Conservation (phyloP, 768 basidiomycete species). For the Tricholoma furcatifolium region DNA sequence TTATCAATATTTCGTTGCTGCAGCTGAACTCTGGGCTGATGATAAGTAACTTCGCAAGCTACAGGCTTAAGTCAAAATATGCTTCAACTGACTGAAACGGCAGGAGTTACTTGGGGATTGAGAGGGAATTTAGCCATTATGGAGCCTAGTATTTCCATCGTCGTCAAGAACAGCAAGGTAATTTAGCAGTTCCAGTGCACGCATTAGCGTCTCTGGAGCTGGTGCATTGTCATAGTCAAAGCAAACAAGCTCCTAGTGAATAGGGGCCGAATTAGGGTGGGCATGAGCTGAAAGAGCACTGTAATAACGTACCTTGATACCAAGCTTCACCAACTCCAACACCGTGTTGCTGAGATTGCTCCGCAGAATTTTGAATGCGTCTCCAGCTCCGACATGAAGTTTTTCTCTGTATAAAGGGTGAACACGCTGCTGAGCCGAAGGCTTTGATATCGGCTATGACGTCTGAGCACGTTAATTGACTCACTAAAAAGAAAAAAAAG, state of each 20-base stretch:
- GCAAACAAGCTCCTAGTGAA: constrained; percentile 70
- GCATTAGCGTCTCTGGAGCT: constrained; percentile 95
- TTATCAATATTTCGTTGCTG: constrained; percentile 93
- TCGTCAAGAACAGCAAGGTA: constrained; percentile 92
- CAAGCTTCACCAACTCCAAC: constrained; percentile 90
- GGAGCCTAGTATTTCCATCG: constrained; percentile 81
- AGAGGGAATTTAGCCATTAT: constrained; percentile 99
- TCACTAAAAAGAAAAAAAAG: too few relatives aligned
- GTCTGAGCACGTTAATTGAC: too few relatives aligned
- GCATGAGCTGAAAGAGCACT: constrained; percentile 1
- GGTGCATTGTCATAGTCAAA: constrained; percentile 94
- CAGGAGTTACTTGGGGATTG: constrained; percentile 82
- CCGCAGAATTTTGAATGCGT: constrained; percentile 92
- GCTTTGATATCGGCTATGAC: constrained; percentile 98
- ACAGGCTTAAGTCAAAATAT: background rate
- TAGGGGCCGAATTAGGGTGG: background rate
- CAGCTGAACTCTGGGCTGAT: constrained; percentile 94
- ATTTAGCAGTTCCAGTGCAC: constrained; percentile 91
- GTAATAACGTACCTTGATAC: constrained; percentile 66
- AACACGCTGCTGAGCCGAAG: constrained; percentile 96
- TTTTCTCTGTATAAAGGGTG: constrained; percentile 93
- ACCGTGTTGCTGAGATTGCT: constrained; percentile 94
- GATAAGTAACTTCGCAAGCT: constrained; percentile 93
- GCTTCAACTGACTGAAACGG: background rate
- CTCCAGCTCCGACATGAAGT: constrained; percentile 93